Percentiles rank a stretch among this genome's conserved stretches.
phyloP scores from a whole-genome alignment of 345 rosid species.

The Garcia nutans region DNA sequence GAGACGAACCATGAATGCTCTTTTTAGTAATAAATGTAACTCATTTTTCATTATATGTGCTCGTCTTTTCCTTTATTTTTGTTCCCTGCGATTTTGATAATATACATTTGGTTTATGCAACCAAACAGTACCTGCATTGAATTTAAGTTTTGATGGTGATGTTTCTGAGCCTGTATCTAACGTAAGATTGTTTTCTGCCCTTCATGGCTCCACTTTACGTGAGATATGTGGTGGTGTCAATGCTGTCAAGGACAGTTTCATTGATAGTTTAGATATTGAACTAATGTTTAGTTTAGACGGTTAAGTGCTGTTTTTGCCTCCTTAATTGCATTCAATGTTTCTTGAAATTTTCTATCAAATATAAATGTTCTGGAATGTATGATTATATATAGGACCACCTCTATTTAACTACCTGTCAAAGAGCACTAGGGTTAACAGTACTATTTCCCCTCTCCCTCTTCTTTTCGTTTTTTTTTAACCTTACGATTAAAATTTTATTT shows the following conservation, averaged over 20 bases:
- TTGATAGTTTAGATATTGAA: background rate
- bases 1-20: slow-evolving; percentile 26
- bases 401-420: slow-evolving; percentile 1
- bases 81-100: background rate
- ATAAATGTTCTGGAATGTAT: background rate
- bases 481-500: background rate
- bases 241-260: background rate
- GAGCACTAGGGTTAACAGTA: background rate
- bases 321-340: background rate
- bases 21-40: slow-evolving; percentile 34
- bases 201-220: slow-evolving; percentile 1
- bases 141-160: slow-evolving; percentile 22
- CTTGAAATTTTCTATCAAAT: background rate
- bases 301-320: background rate
- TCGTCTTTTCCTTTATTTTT: slow-evolving; percentile 17
- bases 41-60: slow-evolving; percentile 5
- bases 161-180: slow-evolving; percentile 13
- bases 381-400: background rate
- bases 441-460: background rate
- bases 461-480: background rate
- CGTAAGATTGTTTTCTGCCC: slow-evolving; percentile 18
- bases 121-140: slow-evolving; percentile 5
- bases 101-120: background rate
- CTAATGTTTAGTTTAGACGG: background rate
- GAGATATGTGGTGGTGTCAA: background rate